These are phyloP conservation scores for Xylariaceae sp. DNA, from an alignment of 2,329 filamentous ascomycete genomes.

Conservation along the genomic window DNA sequence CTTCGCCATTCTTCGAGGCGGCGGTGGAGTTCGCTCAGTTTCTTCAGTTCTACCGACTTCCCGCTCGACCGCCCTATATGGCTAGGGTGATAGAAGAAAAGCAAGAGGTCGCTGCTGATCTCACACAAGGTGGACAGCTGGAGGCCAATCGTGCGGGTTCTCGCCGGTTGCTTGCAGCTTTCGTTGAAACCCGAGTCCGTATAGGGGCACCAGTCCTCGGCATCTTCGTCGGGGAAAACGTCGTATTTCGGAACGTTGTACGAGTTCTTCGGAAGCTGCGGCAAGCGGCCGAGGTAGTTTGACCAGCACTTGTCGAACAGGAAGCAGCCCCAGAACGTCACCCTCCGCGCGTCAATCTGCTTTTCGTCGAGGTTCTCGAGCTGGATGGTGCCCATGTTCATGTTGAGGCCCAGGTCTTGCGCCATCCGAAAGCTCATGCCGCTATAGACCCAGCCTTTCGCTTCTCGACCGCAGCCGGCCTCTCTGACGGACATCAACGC, in stretches of 20 bases:
- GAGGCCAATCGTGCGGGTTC: slow-evolving; percentile 74
- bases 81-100: slow-evolving; percentile 85
- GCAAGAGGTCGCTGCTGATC: slow-evolving; percentile 85
- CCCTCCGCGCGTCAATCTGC: slow-evolving; percentile 80
- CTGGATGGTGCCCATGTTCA: slow-evolving; percentile 66
- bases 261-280: slow-evolving; percentile 73
- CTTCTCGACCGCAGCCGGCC: slow-evolving; percentile 88
- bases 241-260: slow-evolving; percentile 85
- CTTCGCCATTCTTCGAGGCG: slow-evolving; percentile 85
- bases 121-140: slow-evolving; percentile 82
- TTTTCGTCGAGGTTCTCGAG: slow-evolving; percentile 62
- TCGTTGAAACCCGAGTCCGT: slow-evolving; percentile 75
- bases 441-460: slow-evolving; percentile 96
- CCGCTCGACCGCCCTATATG: slow-evolving; percentile 58
- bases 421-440: slow-evolving; percentile 99
- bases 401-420: slow-evolving; percentile 84
- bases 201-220: slow-evolving; percentile 80
- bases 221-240: slow-evolving; percentile 83
- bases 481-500: slow-evolving; percentile 95
- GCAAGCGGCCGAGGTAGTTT: slow-evolving; percentile 88
- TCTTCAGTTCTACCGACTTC: slow-evolving; percentile 83
- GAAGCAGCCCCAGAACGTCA: slow-evolving; percentile 98
- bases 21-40: slow-evolving; percentile 84
- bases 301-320: slow-evolving; percentile 99
- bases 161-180: slow-evolving; percentile 68